Conservation (phyloP, 169 alveolate genomes). For the Eimeria acervulina region DNA sequence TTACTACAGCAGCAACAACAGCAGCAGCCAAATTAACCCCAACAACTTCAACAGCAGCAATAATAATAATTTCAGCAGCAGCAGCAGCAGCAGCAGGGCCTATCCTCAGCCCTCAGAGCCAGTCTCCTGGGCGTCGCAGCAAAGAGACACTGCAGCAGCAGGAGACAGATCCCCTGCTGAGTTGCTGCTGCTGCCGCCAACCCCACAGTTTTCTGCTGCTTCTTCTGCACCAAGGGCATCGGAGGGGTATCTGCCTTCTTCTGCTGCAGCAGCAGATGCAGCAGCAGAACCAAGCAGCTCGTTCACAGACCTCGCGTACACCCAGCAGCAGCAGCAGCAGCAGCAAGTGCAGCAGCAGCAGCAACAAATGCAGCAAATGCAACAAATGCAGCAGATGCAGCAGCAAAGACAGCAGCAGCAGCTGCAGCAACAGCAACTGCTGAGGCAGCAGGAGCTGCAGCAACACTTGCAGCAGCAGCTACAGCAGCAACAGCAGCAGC, state of each 20-base stretch:
- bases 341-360: too few relatives aligned
- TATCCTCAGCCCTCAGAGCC: neutral
- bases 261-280: neutral
- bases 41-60: neutral
- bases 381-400: too few relatives aligned
- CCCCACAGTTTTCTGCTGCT: conserved; percentile 59
- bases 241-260: neutral
- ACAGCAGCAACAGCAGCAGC: conserved; percentile 2
- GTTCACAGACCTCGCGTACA: neutral
- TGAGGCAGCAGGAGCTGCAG: too few relatives aligned
- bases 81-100: conserved; percentile 20
- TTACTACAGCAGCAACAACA: neutral
- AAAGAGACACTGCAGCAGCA: neutral
- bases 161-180: conserved; percentile 2
- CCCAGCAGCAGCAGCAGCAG: too few relatives aligned
- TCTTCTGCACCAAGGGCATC: conserved; percentile 8
- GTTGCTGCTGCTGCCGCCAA: conserved; percentile 2
- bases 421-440: too few relatives aligned
- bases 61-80: conserved; percentile 1
- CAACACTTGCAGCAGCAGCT: too few relatives aligned
- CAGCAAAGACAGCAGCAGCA: too few relatives aligned
- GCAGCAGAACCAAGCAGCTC: neutral
- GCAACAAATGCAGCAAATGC: too few relatives aligned
- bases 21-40: too few relatives aligned
- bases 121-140: conserved; percentile 6